Conservation (phyloP, 106 monocot genomes). For the Gastrodia elata region DNA sequence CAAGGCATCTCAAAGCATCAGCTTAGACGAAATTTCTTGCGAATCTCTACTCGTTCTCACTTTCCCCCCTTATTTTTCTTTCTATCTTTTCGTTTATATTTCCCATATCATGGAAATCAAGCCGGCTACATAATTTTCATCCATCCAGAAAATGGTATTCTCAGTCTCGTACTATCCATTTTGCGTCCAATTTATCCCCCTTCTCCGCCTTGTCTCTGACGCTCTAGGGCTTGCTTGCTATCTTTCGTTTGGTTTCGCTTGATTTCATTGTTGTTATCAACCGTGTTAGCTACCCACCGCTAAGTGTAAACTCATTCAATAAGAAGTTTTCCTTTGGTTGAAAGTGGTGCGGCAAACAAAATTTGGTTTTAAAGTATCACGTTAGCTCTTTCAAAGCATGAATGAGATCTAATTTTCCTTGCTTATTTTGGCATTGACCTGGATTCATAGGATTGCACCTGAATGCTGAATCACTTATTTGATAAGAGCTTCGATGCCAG, state of each 20-base stretch:
- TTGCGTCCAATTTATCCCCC: neutral
- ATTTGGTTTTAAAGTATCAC: neutral
- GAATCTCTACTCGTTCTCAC: no score
- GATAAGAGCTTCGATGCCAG: no score
- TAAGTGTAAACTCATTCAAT: neutral
- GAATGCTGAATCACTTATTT: slow-evolving; percentile 22
- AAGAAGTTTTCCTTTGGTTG: neutral
- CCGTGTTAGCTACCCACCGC: neutral
- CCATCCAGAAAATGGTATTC: neutral
- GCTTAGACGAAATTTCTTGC: no score
- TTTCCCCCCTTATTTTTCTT: no score
- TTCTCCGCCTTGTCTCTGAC: neutral
- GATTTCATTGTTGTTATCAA: neutral
- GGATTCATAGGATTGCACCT: slow-evolving; percentile 7
- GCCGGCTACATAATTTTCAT: neutral
- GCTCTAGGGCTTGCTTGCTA: slow-evolving; percentile 9
- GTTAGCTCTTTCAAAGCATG: slow-evolving; percentile 8
- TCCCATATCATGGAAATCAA: neutral
- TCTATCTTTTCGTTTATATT: neutral
- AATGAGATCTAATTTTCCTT: slow-evolving; percentile 2
- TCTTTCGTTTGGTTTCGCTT: neutral
- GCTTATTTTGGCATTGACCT: neutral
- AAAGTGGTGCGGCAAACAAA: neutral
- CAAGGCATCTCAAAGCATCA: no score
- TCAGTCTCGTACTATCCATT: neutral